Evolutionary conservation across 805 yeast genomes (phyloP).

Genomic region (Spathaspora boniae): DNA sequence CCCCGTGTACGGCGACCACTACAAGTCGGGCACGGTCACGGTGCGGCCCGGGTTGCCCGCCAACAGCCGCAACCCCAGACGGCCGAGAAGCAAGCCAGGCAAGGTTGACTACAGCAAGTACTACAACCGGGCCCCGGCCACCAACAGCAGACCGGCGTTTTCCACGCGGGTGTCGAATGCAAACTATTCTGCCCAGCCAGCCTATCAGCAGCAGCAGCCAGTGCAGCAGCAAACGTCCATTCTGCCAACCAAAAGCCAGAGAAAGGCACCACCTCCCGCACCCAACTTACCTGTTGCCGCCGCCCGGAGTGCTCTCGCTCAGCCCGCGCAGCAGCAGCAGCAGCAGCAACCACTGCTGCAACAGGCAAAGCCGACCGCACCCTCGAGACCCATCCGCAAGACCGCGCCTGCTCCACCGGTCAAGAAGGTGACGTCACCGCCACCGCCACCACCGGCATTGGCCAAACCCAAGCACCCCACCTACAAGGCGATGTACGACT

Average conservation of each 20-base stretch:
- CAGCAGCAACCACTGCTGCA: too few species aligned
- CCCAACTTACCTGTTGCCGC: slow-evolving; percentile 11
- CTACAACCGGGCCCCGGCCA: slow-evolving; percentile 29
- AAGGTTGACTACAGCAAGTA: slow-evolving; percentile 43
- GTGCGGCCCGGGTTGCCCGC: slow-evolving; percentile 80
- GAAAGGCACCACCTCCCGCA: slow-evolving; percentile 17
- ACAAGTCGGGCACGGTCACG: slow-evolving; percentile 84
- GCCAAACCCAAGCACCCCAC: slow-evolving; percentile 68
- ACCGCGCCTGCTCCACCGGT: slow-evolving; percentile 64
- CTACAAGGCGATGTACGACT: slow-evolving; percentile 82
- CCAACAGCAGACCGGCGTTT: slow-evolving; percentile 9
- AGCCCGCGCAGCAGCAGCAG: slow-evolving; percentile 13
- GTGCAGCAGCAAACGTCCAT: slow-evolving; percentile 10
- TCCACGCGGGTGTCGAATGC: too few species aligned
- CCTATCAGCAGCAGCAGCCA: slow-evolving; percentile 18
- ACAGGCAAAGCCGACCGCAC: slow-evolving; percentile 16
- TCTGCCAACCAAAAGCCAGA: slow-evolving; percentile 5
- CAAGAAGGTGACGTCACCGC: slow-evolving; percentile 37
- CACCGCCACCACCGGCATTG: slow-evolving; percentile 61
- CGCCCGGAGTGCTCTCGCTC: slow-evolving; percentile 9
- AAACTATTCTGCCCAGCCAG: slow-evolving; percentile 14
- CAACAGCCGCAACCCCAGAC: slow-evolving; percentile 62
- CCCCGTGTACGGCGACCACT: slow-evolving; percentile 65
- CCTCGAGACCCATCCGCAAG: slow-evolving; percentile 28
- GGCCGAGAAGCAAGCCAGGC: slow-evolving; percentile 58